Base-by-base conservation (phyloP, 805 yeast species). In the Candida nitratophila region DNA sequence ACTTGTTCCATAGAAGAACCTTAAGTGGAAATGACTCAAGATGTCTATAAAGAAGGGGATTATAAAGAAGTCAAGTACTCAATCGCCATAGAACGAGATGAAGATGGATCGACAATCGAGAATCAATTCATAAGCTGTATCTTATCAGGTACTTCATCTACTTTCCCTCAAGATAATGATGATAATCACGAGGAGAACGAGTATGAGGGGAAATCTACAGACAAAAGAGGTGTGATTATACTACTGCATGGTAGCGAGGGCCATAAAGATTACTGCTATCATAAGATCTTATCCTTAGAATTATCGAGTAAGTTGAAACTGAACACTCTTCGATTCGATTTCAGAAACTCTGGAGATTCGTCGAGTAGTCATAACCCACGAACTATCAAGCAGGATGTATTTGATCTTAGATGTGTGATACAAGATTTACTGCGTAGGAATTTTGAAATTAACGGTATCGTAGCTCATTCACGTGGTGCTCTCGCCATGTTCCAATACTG, bases 201-300 rank as follows among this genome's bases (percentile, higher is more conserved):
- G 27, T 7, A 7, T 24, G 27, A 24, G 6, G 10, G 27, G 6
- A 10, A 24, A 29, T 29, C n/a, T 10, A 29, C 12, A 29, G n/a
- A 12, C n/a, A 29, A 29, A 10, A 26, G 8, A 7, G 22, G 16
- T 5, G 14, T 37, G 4, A 87, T 82, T 0, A 57, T 89, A 6
- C 56, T 89, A 16, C 51, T 79, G n/a, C 97, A 90, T 59, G 97
- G 97, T 1, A 83, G 77, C 48, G 90, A 81, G 1, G 95, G 96
- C 0, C 95, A 90, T 58, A 77, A 87, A 51, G 77, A 85, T 65
- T 83, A 86, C 58, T 79, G 86, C 47, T 89, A 83, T 61, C 88
- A 83, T 50, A 74, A 76, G 22, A 53, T 64, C 15, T 61, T 87
- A 37, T 90, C 95, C 0, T 73, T 74, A 24, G 64, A 62, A 22